Conservation (phyloP, 768 basidiomycete genomes). For the Lentinula guzmanii region DNA sequence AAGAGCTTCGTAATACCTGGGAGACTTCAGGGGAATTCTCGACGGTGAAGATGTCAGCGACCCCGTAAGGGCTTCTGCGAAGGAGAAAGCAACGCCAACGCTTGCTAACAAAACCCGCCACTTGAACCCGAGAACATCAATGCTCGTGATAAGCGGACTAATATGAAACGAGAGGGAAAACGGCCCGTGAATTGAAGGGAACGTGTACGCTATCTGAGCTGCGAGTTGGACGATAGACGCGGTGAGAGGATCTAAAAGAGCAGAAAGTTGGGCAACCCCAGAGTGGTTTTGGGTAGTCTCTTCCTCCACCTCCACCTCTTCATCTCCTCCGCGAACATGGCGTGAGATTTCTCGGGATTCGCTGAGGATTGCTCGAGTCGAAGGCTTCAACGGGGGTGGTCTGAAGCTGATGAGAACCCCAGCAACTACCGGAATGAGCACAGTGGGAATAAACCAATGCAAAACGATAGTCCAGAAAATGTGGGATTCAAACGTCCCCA, state of each 20-base stretch:
- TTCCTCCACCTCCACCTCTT: constrained; percentile 4
- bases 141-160: constrained; percentile 21
- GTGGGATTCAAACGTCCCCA: constrained; percentile 33
- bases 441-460: constrained; percentile 59
- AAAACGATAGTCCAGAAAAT: constrained; percentile 49
- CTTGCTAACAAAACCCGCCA: constrained; percentile 53
- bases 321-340: constrained; percentile 11
- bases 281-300: constrained; percentile 11
- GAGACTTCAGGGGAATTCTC: neutral
- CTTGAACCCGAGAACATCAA: constrained; percentile 50
- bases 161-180: constrained; percentile 15
- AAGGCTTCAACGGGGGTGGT: constrained; percentile 23
- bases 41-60: neutral
- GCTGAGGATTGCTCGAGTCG: neutral
- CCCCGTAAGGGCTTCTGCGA: constrained; percentile 51
- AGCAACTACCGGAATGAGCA: constrained; percentile 51
- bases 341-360: neutral
- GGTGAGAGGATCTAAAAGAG: constrained; percentile 53
- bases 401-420: constrained; percentile 62
- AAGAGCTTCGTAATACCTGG: neutral
- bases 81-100: constrained; percentile 57
- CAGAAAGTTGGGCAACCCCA: neutral
- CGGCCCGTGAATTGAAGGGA: constrained; percentile 18
- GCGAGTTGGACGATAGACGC: constrained; percentile 62
- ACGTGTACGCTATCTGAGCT: constrained; percentile 54